Base-by-base conservation (phyloP, 1,284 basidiomycete genomes). In the Cutaneotrichosporon sp. region DNA sequence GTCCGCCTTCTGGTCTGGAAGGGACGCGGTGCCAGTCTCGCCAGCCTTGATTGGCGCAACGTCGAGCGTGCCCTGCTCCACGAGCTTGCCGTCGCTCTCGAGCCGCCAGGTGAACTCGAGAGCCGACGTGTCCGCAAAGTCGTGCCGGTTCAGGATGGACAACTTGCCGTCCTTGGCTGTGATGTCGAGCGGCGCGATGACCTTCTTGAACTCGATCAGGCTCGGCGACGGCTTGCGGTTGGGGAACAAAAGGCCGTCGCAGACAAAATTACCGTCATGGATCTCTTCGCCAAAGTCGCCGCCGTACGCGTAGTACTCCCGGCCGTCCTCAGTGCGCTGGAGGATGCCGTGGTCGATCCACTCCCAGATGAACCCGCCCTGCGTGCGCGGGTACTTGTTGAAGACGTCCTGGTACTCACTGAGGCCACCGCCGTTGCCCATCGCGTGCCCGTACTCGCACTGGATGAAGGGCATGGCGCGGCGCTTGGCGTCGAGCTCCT, bases 321-420 rank as follows among this genome's bases (percentile, higher is more conserved):
- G 31, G 5, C 67, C 67, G 33, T 66, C 60, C 22, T 24, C 46
- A 4, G 45, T 46, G 20, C 42, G 47, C 46, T 59, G 49, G 3
- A 29, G 59, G 27, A 71, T 36, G 16, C 68, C 69, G 54, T 71
- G 69, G 61, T 71, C 69, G 34, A 71, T 71, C 69, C 69, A 71
- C 50, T 71, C 69, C 69, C 69, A 71, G 36, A 71, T 51, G 50
- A 71, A 71, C 2, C 69, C 69, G 18, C 69, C 69, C 42, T 69
- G 63, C 20, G 27, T 49, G 24, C 67, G 58, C 1, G 67, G 61
- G 45, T 70, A 68, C 55, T 65, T 66, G 29, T 68, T 52, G 27
- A 66, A 70, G n/a, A 70, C 43, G 18, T 59, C 58, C 31, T 60
- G 58, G 54, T 70, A 70, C 58, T 70, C 68, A 8, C 36, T 36